Evolutionary conservation across 75 land plant species (phyloP).

Genomic region (Pinus taeda): DNA sequence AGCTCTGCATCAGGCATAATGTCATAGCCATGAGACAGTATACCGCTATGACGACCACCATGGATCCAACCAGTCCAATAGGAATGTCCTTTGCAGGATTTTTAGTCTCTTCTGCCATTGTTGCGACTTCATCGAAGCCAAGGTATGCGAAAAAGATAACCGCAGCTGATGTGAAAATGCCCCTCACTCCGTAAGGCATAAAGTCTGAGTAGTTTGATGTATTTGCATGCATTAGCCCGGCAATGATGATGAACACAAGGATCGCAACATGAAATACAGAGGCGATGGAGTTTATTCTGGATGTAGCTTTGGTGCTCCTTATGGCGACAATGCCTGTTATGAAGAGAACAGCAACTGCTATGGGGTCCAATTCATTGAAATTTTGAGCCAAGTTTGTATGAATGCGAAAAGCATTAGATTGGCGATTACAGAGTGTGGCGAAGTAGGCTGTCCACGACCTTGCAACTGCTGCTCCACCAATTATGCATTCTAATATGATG

Average conservation of each 20-base stretch:
- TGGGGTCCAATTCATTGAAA: conserved; percentile 66
- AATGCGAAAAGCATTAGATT: conserved; percentile 57
- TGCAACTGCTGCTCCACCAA: conserved; percentile 71
- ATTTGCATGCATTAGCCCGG: conserved; percentile 68
- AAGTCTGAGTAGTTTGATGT: conserved; percentile 35
- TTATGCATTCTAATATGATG: conserved; percentile 64
- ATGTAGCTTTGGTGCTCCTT: conserved; percentile 58
- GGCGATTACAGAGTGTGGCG: conserved; percentile 55
- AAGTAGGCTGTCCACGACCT: conserved; percentile 81
- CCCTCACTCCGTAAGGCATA: conserved; percentile 54
- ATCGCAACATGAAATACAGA: conserved; percentile 55
- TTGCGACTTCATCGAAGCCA: conserved; percentile 84
- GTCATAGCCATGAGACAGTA: conserved; percentile 74
- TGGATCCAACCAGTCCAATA: conserved; percentile 75
- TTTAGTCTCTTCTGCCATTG: conserved; percentile 77
- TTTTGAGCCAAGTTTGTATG: conserved; percentile 20
- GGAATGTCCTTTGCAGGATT: conserved; percentile 79
- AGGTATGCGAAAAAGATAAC: conserved; percentile 86
- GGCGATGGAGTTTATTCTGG: conserved; percentile 61
- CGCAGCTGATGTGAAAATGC: conserved; percentile 61
- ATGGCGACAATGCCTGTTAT: conserved; percentile 36
- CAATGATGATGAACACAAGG: conserved; percentile 62
- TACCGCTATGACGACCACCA: conserved; percentile 41
- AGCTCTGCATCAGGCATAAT: conserved; percentile 46
- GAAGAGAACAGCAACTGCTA: conserved; percentile 53